phyloP scores from a whole-genome alignment of 2,329 filamentous ascomycete species.

The Botrytis porri region DNA sequence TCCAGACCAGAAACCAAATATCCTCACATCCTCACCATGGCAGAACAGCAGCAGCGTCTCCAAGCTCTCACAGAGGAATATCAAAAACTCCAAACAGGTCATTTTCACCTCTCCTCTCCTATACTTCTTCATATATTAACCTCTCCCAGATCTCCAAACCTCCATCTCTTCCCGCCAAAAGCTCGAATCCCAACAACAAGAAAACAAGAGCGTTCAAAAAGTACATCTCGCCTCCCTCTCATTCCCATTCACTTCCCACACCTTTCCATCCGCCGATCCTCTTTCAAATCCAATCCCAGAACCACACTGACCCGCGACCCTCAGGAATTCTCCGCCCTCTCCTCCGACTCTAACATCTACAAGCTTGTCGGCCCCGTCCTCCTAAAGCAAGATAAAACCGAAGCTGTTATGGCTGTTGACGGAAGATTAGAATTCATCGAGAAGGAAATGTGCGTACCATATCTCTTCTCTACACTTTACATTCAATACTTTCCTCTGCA shows the following conservation, averaged over 20 bases:
- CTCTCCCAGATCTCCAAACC: slow-evolving; percentile 69
- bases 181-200: slow-evolving; percentile 89
- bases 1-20: not conserved
- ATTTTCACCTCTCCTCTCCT: not conserved
- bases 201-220: slow-evolving; percentile 85
- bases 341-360: slow-evolving; percentile 86
- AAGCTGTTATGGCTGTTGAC: slow-evolving; percentile 88
- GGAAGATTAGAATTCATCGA: slow-evolving; percentile 88
- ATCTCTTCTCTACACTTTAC: not conserved
- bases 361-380: slow-evolving; percentile 92
- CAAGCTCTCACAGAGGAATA: slow-evolving; percentile 85
- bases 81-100: slow-evolving; percentile 80
- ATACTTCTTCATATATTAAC: not conserved
- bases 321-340: slow-evolving; percentile 77
- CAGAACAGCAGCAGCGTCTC: slow-evolving; percentile 71
- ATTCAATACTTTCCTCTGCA: not conserved
- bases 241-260: not conserved
- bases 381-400: slow-evolving; percentile 88
- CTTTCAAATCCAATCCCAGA: slow-evolving; percentile 24
- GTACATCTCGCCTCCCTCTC: slow-evolving; percentile 43
- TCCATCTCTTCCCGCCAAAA: slow-evolving; percentile 79
- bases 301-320: not conserved
- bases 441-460: slow-evolving; percentile 77
- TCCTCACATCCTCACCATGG: slow-evolving; percentile 49
- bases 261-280: not conserved